Evolutionary conservation across 192 early-diverging fungal genomes (phyloP), one percentile per base, ranked within the genome.

Genomic region (Dissophora globulifera): DNA sequence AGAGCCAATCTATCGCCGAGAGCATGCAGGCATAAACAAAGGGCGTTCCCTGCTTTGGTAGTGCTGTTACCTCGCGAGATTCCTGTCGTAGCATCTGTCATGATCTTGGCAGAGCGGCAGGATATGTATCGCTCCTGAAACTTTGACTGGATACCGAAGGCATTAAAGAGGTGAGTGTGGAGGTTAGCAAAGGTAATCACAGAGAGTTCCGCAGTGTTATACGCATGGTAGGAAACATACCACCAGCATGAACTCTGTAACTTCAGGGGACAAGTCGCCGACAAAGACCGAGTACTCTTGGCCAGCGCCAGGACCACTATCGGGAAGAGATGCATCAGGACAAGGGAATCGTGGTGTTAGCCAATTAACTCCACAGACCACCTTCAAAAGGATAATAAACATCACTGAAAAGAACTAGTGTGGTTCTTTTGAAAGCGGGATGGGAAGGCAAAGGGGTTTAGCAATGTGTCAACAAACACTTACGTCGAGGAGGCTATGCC

Each of bases 231-330:
- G 42, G 19, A 15, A 48, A 71, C 82, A 61, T 85, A 93, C 93
- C 84, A 92, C 67, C 10, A 95, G 75, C 85, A 90, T 84, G 46
- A 82, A 82, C 78, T 99, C 97, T 52, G 88, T 94, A 1, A 96
- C 93, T 63, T 97, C 94, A 41, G 92, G 86, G 16, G 90, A 92
- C 65, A 99, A 82, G 79, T 99, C 97, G 49, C 97, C 97, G 15
- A 99, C 97, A 89, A 99, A 99, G 19, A 99, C 85, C 33, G 92
- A 92, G 70, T 84, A 95, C 79, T 99, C 96, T 26, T 91, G 90
- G 15, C 83, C 88, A 16, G 88, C 79, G 30, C 88, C 88, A 55
- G 84, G 86, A 58, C 82, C 84, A 76, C 82, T 67, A 42, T n/a
- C n/a, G 30, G 26, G 29, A 49, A 20, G 29, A 58, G n/a, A 59